A percentile compares a stretch with the other conserved stretches of the same genome.
Evolutionary conservation across 2,329 filamentous ascomycete species (phyloP).

Genomic region (Fusarium brachygibbosum): DNA sequence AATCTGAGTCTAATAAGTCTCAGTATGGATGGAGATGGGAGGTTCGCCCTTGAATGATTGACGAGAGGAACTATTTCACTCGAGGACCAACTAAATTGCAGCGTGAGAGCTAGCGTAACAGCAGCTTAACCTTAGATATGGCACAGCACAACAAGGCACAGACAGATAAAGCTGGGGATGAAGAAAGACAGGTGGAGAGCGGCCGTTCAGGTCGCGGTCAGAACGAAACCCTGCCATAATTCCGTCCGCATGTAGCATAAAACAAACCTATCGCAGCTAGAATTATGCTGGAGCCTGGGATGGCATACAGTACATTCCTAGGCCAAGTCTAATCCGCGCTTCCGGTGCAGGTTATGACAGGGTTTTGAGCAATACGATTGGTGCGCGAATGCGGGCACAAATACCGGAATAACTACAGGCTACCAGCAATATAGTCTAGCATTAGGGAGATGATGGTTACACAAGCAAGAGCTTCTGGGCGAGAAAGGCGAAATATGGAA

Average conservation of each 20-base stretch:
- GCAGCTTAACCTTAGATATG: not conserved
- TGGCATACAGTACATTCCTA: slow-evolving; percentile 5
- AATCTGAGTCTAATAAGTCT: not conserved
- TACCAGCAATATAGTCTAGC: slow-evolving; percentile 29
- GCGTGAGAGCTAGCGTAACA: not conserved
- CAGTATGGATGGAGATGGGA: not conserved
- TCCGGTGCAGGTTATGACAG: slow-evolving; percentile 29
- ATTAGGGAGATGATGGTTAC: slow-evolving; percentile 31
- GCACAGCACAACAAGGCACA: not conserved
- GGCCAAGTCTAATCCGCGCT: slow-evolving; percentile 27
- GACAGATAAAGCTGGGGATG: not conserved
- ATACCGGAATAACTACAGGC: slow-evolving; percentile 25
- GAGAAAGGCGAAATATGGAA: not conserved
- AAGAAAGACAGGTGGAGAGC: not conserved
- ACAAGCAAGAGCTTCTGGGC: slow-evolving; percentile 19
- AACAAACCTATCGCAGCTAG: slow-evolving; percentile 4
- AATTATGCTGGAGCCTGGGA: slow-evolving; percentile 25
- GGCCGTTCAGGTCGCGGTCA: slow-evolving; percentile 7
- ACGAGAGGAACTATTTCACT: not conserved
- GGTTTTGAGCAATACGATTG: slow-evolving; percentile 27
- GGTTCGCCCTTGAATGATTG: not conserved
- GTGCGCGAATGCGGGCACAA: slow-evolving; percentile 35
- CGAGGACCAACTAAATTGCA: not conserved
- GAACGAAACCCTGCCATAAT: slow-evolving; percentile 1
- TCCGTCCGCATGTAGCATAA: not conserved